A percentile compares a stretch with the other conserved stretches of the same genome.
phyloP scores from a whole-genome alignment of 2,329 filamentous ascomycete genomes.

The Dothideomycetes sp. region DNA sequence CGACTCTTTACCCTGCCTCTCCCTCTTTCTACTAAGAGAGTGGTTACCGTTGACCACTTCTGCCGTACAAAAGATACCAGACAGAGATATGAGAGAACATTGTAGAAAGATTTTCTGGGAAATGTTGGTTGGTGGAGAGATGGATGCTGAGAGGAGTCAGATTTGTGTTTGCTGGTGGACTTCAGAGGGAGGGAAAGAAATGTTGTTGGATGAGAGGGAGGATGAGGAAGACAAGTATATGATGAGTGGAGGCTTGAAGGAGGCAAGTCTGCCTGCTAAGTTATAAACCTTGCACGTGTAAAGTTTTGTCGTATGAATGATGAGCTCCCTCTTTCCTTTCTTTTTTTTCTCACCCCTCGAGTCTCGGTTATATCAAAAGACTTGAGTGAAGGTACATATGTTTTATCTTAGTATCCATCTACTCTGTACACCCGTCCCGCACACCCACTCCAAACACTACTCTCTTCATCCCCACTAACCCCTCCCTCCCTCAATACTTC shows the following conservation, averaged over 20 bases:
- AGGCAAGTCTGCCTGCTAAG: too few species aligned
- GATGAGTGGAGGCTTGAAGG: constrained; percentile 48
- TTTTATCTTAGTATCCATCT: too few species aligned
- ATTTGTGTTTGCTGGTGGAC: constrained; percentile 84
- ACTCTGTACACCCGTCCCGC: constrained; percentile 62
- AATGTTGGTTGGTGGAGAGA: constrained; percentile 67
- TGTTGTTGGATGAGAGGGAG: constrained; percentile 41
- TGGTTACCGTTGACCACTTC: constrained; percentile 69
- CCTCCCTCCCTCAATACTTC: constrained; percentile 44
- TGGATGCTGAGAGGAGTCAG: constrained; percentile 76
- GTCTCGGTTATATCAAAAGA: too few species aligned
- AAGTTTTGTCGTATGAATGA: too few species aligned
- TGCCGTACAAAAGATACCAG: constrained; percentile 55
- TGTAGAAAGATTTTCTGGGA: constrained; percentile 71
- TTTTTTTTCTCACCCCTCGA: too few species aligned
- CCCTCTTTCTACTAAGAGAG: constrained; percentile 61
- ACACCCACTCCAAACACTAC: constrained; percentile 62
- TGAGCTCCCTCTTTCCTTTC: too few species aligned
- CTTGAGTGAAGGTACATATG: too few species aligned
- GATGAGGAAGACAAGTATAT: constrained; percentile 25
- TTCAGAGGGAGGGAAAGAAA: constrained; percentile 50
- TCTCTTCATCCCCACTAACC: constrained; percentile 52
- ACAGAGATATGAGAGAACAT: constrained; percentile 51
- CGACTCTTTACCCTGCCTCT: constrained; percentile 67
- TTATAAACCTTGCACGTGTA: too few species aligned